Base-by-base conservation (phyloP, 2,329 filamentous ascomycete genomes). In the Trichoderma afroharzianum region DNA sequence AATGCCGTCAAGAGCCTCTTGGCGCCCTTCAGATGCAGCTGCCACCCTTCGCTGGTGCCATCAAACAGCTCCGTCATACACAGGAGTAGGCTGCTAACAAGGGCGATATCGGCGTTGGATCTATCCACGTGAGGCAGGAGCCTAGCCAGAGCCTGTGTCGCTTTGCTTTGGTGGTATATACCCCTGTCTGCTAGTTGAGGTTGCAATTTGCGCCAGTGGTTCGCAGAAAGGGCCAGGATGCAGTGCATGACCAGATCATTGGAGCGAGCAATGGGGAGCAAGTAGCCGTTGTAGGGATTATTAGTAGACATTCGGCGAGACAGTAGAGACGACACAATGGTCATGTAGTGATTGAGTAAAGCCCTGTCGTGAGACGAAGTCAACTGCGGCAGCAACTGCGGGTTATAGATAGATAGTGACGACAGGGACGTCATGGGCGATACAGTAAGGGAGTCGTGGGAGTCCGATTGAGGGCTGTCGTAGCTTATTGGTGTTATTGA, bases 21-120 rank as follows among this genome's bases (percentile, higher is more conserved):
- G n/a, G 82, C 82, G 5, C 81, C 82, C 67, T 82, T 80, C 21
- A 84, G 77, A 70, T 84, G 82, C 68, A 82, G 78, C 75, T 83
- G 81, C 82, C 82, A 84, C 2, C 80, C 79, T 39, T 80, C 76
- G 18, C 81, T 83, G 2, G 81, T 80, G 50, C 82, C 81, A 68
- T 84, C 82, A 26, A 83, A 83, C 9, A 83, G 74, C 70, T 83
- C 82, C 5, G 82, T 82, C 77, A 84, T 80, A 70, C 81, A 83
- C 0, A 84, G 78, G 11, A 84, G 68, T 15, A 84, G 76, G n/a
- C 82, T 80, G 18, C 81, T 79, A 3, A 80, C 79, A 24, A 83
- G 81, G 11, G 82, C 81, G 64, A 82, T 79, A 53, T 80, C 78
- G 18, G 76, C 77, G 14, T 75, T 79, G 7, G 75, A 76, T 28